phyloP scores from a whole-genome alignment of 345 rosid genomes.

The Jatropha curcas region DNA sequence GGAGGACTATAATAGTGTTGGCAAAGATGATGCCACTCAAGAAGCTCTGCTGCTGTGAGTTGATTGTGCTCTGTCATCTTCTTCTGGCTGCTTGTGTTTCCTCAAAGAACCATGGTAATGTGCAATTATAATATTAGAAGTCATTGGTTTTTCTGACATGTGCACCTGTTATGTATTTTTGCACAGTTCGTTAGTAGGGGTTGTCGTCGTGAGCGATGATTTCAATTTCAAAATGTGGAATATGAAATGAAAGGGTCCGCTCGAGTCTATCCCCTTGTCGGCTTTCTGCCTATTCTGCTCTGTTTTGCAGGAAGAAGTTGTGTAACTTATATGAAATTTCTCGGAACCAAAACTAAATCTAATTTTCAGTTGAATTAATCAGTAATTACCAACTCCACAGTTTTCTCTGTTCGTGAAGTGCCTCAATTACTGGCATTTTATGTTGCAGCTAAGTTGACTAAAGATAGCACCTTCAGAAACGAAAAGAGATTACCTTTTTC shows the following conservation, averaged over 20 bases:
- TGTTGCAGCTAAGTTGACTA: background rate
- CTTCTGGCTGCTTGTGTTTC: slow-evolving; percentile 44
- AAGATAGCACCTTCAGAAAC: background rate
- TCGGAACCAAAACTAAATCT: background rate
- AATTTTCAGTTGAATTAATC: background rate
- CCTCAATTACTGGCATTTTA: background rate
- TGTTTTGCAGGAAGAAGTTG: background rate
- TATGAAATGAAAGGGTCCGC: background rate
- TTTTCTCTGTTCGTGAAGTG: background rate
- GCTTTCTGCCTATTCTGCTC: background rate
- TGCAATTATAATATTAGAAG: background rate
- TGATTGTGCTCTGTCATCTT: slow-evolving; percentile 37
- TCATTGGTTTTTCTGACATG: no score
- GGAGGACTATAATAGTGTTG: background rate
- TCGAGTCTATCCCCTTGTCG: background rate
- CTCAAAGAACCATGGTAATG: slow-evolving; percentile 60
- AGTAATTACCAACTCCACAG: background rate
- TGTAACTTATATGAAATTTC: background rate
- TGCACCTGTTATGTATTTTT: background rate
- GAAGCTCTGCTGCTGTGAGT: slow-evolving; percentile 27
- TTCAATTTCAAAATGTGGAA: background rate
- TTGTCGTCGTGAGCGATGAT: slow-evolving; percentile 2
- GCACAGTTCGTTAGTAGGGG: background rate
- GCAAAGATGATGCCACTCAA: slow-evolving; percentile 18
- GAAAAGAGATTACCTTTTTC: background rate